Base-by-base conservation (phyloP, 2,329 filamentous ascomycete species). In the Stachybotrys elegans region DNA sequence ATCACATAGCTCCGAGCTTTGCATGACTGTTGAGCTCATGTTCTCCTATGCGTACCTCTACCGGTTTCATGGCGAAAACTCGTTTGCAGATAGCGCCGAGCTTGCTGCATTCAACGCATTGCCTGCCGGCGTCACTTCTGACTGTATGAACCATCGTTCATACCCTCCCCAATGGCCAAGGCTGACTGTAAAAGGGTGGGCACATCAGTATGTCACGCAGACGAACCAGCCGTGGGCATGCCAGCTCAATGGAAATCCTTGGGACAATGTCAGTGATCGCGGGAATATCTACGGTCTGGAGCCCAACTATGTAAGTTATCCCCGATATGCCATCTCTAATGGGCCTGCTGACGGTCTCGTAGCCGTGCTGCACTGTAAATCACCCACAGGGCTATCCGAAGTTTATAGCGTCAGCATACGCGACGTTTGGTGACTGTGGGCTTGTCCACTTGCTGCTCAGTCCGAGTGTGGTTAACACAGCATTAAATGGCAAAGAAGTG, bases 341-440 rank as follows among this genome's bases (percentile, higher is more conserved):
- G 17, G 7, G 0, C 14, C 20, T 22, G 4, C 9, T 12, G 21
- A 29, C 22, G 6, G 21, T n/a, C 19, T 38, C 7, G 36, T 43
- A 57, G 44, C 68, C 69, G 2, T 78, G 75, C 55, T 79, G 75
- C 50, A 76, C 75, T 3, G 75, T 79, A 45, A 78, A 78, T 46
- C 72, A 78, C 51, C 69, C 68, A 3, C 73, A 78, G 52, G 76
- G 70, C 8, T 75, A 70, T 48, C 74, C 76, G 0, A 78, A 79
- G 49, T 77, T 73, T 45, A 53, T 72, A 2, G 62, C 70, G 14
- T 31, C 31, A 13, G 23, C 40, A 11, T 46, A 22, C 9, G 71
- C 7, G 57, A 56, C 20, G n/a, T 58, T 59, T 11, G 69, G 65
- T 7, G 52, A 61, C 4, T 57, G 65, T 29, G 69, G 68, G 3